These are phyloP conservation scores for Starmerella apis DNA, from an alignment of 805 yeast genomes.

Conservation along the genomic window DNA sequence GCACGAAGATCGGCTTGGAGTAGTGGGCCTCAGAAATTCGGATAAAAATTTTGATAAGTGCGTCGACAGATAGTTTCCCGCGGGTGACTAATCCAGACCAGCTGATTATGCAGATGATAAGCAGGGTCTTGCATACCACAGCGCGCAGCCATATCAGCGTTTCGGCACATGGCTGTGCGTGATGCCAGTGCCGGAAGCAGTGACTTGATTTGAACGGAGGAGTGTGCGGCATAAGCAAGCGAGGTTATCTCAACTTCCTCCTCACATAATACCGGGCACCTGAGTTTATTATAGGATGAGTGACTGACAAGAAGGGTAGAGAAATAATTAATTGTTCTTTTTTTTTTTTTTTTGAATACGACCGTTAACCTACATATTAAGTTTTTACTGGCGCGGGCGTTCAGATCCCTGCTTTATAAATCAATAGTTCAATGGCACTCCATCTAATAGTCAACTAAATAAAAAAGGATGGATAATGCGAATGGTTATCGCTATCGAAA, in stretches of 20 bases:
- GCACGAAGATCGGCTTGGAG: not conserved
- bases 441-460: too few relatives aligned
- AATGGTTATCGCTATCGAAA: too few relatives aligned
- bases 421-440: too few relatives aligned
- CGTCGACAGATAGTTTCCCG: slow-evolving; percentile 6
- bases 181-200: not conserved
- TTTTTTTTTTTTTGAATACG: not conserved
- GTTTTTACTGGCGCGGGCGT: too few relatives aligned
- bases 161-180: not conserved
- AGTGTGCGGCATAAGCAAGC: not conserved
- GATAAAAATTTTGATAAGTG: slow-evolving; percentile 7
- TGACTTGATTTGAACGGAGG: too few relatives aligned
- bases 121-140: slow-evolving; percentile 7
- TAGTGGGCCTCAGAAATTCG: not conserved
- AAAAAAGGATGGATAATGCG: too few relatives aligned
- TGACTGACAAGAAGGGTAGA: too few relatives aligned
- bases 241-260: too few relatives aligned
- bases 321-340: not conserved
- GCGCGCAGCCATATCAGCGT: not conserved
- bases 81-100: slow-evolving; percentile 2
- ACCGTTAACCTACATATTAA: not conserved
- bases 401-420: too few relatives aligned
- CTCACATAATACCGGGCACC: too few relatives aligned
- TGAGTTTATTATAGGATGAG: too few relatives aligned
- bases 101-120: slow-evolving; percentile 9